These are phyloP conservation scores for Cladophialophora psammophila DNA, from an alignment of 2,329 filamentous ascomycete species.

Conservation along the genomic window DNA sequence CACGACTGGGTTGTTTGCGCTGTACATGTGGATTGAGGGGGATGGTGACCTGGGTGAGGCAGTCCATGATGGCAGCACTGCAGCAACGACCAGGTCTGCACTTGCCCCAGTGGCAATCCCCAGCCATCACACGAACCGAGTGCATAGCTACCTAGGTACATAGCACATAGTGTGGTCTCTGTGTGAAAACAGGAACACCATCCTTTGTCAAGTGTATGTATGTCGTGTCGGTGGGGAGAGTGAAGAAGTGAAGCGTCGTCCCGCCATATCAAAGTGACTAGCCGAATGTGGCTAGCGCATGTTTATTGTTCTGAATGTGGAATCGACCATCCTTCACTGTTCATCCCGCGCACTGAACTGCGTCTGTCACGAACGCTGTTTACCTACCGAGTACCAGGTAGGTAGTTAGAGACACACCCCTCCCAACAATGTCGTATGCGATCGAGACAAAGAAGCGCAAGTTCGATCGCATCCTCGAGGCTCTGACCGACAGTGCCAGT, in stretches of 20 bases:
- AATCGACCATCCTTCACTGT: neutral
- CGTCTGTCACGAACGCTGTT: neutral
- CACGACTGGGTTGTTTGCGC: neutral
- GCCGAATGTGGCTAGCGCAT: slow-evolving; percentile 3
- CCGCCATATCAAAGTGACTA: neutral
- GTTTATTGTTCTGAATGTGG: slow-evolving; percentile 11
- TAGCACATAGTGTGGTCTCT: neutral
- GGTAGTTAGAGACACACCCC: too few relatives aligned
- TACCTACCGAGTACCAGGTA: too few relatives aligned
- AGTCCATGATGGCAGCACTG: neutral
- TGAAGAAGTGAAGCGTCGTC: neutral
- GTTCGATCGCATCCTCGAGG: slow-evolving; percentile 56
- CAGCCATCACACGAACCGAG: neutral
- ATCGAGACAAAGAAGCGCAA: slow-evolving; percentile 57
- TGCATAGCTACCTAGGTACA: neutral
- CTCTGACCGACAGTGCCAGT: slow-evolving; percentile 42
- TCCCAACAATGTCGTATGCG: slow-evolving; percentile 45
- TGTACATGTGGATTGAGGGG: neutral
- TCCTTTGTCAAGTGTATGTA: neutral
- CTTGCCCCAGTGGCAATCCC: neutral
- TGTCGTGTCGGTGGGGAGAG: too few relatives aligned
- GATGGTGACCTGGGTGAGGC: neutral
- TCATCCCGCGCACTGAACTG: neutral
- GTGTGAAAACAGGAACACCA: neutral
- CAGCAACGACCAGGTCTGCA: neutral